Evolutionary conservation across 495 filamentous ascomycete species (phyloP).

Genomic region (Paragyromitra xinjiangensis): DNA sequence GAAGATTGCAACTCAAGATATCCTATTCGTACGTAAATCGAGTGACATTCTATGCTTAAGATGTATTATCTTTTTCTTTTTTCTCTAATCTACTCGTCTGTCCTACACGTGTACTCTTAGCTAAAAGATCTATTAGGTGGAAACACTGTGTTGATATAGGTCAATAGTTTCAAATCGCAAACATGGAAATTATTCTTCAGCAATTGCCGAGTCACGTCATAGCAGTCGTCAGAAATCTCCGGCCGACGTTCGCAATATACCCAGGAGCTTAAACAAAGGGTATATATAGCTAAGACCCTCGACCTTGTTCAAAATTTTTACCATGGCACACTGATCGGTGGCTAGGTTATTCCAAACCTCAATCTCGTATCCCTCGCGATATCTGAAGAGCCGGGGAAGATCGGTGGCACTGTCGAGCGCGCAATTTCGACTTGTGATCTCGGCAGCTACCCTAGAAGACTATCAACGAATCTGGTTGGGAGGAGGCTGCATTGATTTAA

Average conservation of each 20-base stretch:
- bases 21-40: neutral
- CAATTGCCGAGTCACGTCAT: neutral
- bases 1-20: neutral
- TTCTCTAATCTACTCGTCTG: neutral
- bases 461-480: neutral
- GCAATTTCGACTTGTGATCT: neutral
- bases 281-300: neutral
- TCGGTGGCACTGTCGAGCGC: neutral
- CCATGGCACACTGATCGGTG: neutral
- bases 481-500: neutral
- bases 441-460: neutral
- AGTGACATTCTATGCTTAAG: slow-evolving; percentile 2
- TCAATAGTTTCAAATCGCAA: neutral
- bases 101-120: neutral
- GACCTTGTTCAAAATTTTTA: neutral
- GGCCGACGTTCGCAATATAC: no score
- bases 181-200: neutral
- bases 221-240: neutral
- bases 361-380: neutral
- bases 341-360: neutral
- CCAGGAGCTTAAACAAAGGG: neutral
- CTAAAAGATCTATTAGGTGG: neutral
- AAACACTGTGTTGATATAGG: neutral
- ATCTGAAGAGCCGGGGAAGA: neutral
- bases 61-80: neutral